Base-by-base conservation (phyloP, 176 grass and related monocot genomes). In the Metroxylon sagu region DNA sequence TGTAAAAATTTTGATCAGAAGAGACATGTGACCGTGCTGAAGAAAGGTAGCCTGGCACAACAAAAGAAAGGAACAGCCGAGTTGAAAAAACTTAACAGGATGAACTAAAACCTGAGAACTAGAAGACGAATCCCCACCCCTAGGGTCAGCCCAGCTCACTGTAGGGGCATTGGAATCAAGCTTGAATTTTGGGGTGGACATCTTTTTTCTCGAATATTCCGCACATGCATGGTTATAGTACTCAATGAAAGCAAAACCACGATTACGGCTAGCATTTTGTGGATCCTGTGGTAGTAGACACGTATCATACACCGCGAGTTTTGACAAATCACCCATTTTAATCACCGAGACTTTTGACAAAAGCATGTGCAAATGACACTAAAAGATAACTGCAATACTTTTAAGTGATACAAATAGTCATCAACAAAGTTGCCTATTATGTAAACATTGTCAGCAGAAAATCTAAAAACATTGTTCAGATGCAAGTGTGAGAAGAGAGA, bases 201-300 rank as follows among this genome's bases (percentile, higher is more conserved):
- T 89, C 70, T 85, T 88, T 53, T 91, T 73, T 70, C 74, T 84
- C 30, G 87, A 76, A 79, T 88, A 91, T 60, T 97, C 93, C 27
- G 93, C 84, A 39, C 93, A 97, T 64, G 84, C 78, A 71, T 88
- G 88, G 56, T 97, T 97, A 62, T 97, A 88, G 70, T 97, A 91
- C 62, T 91, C 92, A 60, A 88, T 65, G 57, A 97, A 97, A 25
- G 80, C 81, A 75, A 80, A 97, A 55, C 92, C 87, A 39, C 76
- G 74, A 51, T 87, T 90, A 64, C 78, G 75, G 50, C 77, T 62
- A 29, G 81, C 15, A n/a, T 67, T 73, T 59, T 17, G 53, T 62
- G 80, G 58, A 73, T 70, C 92, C 84, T 90, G 66, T 50, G 52
- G 64, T 14, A 55, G 52, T 58, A 72, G 17, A 64, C 29, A 50